A percentile compares a stretch with the other conserved stretches of the same genome.
These are phyloP conservation scores for Pseudogymnoascus sp. DNA, from an alignment of 2,329 filamentous ascomycete species.

Conservation along the genomic window DNA sequence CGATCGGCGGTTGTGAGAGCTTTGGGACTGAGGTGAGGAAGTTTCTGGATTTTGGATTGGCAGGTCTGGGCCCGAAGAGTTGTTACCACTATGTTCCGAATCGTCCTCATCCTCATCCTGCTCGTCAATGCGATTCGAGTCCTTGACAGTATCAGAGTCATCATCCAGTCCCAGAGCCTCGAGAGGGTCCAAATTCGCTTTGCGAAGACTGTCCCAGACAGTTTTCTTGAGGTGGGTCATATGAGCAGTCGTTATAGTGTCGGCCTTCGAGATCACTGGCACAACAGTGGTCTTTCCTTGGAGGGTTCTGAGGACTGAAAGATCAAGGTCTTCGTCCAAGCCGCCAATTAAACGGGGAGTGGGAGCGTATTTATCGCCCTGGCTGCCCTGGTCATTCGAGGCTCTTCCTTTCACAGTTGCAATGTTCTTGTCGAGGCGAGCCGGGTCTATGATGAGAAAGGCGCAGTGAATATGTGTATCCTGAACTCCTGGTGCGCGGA, in stretches of 20 bases:
- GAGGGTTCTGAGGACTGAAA: constrained; percentile 80
- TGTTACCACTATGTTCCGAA: constrained; percentile 24
- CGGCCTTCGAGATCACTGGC: constrained; percentile 91
- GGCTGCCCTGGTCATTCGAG: constrained; percentile 41
- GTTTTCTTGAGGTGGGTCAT: constrained; percentile 88
- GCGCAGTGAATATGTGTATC: constrained; percentile 97
- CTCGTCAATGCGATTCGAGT: constrained; percentile 40
- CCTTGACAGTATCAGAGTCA: constrained; percentile 50
- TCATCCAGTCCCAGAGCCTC: constrained; percentile 79
- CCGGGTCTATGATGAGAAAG: constrained; percentile 84
- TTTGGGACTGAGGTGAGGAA: constrained; percentile 32
- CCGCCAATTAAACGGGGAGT: constrained; percentile 50
- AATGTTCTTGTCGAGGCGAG: constrained; percentile 76
- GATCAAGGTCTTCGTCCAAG: constrained; percentile 80
- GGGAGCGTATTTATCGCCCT: constrained; percentile 41
- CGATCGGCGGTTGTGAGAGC: constrained; percentile 29
- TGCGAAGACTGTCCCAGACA: constrained; percentile 82
- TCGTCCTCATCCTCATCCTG: constrained; percentile 25
- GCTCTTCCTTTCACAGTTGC: constrained; percentile 52
- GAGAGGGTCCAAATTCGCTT: constrained; percentile 77
- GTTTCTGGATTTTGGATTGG: constrained; percentile 28
- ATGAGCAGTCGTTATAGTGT: constrained; percentile 90
- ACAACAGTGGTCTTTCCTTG: constrained; percentile 93
- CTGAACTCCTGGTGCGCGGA: constrained; percentile 83
- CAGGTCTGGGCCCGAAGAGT: constrained; percentile 30